Evolutionary conservation across 768 basidiomycete species (phyloP), one percentile per base, ranked within the genome.

Genomic region (Lactifluus piperatus): DNA sequence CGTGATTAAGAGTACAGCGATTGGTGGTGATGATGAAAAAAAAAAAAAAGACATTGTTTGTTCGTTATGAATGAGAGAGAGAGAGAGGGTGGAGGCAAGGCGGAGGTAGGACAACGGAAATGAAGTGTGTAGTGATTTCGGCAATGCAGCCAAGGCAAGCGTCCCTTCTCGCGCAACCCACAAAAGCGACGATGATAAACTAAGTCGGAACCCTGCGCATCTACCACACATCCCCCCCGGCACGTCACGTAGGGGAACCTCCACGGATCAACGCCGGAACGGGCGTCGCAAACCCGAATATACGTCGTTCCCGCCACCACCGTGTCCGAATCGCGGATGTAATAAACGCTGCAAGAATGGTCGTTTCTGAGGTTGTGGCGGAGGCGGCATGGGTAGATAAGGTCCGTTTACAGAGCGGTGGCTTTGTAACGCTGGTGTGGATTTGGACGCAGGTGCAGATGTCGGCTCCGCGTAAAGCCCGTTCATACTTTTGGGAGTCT

Each of bases 311-410:
- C 43, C n/a, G 32, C 53, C 52, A 16, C 51, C 37, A 29, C 29
- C 51, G 1, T 36, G 30, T n/a, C 54, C 51, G 32, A 64, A 57
- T 1, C 56, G 63, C 22, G 63, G 63, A 41, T 63, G 62, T 34
- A 64, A 51, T 46, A 64, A 52, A 5, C 63, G 61, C n/a, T 64
- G 61, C 24, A 64, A 47, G 26, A 64, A 20, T 22, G 63, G 60
- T 26, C 63, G 60, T 26, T 62, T 64, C 50, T 56, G 24, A 5
- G 41, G 41, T 26, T 51, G 57, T 24, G 57, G 43, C 20, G 48
- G 39, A 7, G 37, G 30, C 29, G 48, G 45, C 20, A 41, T 27
- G 20, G 37, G 46, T 10, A 29, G n/a, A 14, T 49, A 58, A 1
- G 53, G 44, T 9, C 53, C 43, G 9, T 62, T 48, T 16, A 13